Conservation (phyloP, 257 asterid species). For the Salvia hispanica region DNA sequence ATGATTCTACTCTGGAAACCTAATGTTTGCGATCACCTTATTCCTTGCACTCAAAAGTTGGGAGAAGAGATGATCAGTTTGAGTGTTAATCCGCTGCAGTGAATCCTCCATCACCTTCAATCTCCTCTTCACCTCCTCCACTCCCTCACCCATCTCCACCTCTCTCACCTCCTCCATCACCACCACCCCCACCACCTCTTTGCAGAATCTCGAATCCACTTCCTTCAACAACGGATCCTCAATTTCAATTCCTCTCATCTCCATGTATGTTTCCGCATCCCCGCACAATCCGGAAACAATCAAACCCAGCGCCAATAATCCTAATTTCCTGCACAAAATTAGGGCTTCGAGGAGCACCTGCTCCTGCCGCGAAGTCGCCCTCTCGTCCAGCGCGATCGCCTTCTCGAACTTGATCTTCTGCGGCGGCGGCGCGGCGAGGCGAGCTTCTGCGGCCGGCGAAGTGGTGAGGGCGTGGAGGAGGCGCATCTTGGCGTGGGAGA, state of each 20-base stretch:
- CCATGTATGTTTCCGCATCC: conserved; percentile 41
- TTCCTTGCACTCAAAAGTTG: conserved; percentile 52
- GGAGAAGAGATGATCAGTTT: conserved; percentile 49
- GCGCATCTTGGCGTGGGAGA: conserved; percentile 48
- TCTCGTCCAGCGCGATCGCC: conserved; percentile 34
- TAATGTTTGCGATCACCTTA: conserved; percentile 47
- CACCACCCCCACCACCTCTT: conserved; percentile 27
- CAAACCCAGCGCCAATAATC: conserved; percentile 49
- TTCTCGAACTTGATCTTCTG: conserved; percentile 32
- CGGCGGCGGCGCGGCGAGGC: conserved; percentile 30
- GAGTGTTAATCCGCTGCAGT: conserved; percentile 43
- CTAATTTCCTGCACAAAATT: conserved; percentile 36
- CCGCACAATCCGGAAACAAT: conserved; percentile 49
- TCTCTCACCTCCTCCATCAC: conserved; percentile 49
- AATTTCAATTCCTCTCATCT: conserved; percentile 41
- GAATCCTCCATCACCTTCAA: conserved; percentile 44
- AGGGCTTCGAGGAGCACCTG: conserved; percentile 41
- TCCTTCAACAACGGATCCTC: conserved; percentile 40
- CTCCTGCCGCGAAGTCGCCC: conserved; percentile 43
- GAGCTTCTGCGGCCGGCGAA: conserved; percentile 30
- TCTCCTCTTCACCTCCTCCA: conserved; percentile 37
- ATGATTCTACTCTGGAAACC: conserved; percentile 32
- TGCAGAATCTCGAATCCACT: conserved; percentile 40
- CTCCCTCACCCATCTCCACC: conserved; percentile 41
- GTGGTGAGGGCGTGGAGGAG: conserved; percentile 43